Conservation (phyloP, 257 asterid species). For the Striga asiatica region DNA sequence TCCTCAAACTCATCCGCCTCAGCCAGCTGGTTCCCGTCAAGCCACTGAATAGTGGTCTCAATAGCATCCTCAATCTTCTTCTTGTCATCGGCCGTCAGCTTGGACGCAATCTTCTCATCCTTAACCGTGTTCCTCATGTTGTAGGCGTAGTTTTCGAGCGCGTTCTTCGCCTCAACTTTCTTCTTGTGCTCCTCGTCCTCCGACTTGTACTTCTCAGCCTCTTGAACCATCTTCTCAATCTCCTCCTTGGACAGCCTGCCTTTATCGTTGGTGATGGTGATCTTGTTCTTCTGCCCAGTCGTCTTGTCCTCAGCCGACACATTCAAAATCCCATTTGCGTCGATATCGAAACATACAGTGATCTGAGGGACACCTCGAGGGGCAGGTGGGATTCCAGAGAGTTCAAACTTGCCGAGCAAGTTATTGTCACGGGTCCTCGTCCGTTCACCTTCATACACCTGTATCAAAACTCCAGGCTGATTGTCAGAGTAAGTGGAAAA, state of each 20-base stretch:
- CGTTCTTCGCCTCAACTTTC: conserved; percentile 50
- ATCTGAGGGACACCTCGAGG: conserved; percentile 55
- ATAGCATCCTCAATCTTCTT: conserved; percentile 51
- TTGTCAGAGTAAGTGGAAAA: conserved; percentile 49
- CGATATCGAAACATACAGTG: conserved; percentile 48
- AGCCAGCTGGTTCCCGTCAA: conserved; percentile 31
- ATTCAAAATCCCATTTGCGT: conserved; percentile 53
- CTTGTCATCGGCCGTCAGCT: conserved; percentile 40
- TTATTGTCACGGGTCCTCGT: conserved; percentile 50
- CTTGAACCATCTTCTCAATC: conserved; percentile 61
- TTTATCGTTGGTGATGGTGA: conserved; percentile 67
- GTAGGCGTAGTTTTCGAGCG: conserved; percentile 43
- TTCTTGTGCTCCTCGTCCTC: conserved; percentile 65
- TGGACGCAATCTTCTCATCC: conserved; percentile 47
- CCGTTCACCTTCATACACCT: conserved; percentile 58
- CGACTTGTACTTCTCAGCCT: conserved; percentile 54
- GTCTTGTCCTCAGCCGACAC: conserved; percentile 71
- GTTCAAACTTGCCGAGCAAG: conserved; percentile 47
- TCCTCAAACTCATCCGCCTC: conserved; percentile 33
- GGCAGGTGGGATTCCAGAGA: conserved; percentile 55
- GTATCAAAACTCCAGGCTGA: conserved; percentile 52
- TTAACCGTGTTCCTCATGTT: conserved; percentile 61
- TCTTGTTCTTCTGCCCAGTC: conserved; percentile 62
- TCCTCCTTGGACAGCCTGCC: conserved; percentile 58
- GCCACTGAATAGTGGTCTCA: conserved; percentile 31